Base-by-base conservation (phyloP, 1,284 basidiomycete genomes). In the Rhodotorula sp. region DNA sequence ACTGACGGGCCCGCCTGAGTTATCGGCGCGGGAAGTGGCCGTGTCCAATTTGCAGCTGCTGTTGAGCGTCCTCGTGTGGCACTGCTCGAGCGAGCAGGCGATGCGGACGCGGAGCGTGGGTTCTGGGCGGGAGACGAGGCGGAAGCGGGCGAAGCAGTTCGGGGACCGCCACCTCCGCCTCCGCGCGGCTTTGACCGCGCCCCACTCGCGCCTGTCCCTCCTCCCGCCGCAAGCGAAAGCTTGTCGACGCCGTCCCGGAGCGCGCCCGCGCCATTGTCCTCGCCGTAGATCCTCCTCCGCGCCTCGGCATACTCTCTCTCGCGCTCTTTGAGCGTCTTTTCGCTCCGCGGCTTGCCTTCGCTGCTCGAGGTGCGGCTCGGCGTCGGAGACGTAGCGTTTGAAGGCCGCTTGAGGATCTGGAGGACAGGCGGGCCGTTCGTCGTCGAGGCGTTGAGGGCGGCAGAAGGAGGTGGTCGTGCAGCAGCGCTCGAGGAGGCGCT, bases 291-390 rank as follows among this genome's bases (percentile, higher is more conserved):
- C 53, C 67, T 19, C 42, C 73, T 50, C 50, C 70, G 60, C 59
- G 73, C 73, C 42, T 68, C 70, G 3, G 56, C 57, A 49, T 74
- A 74, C n/a, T 72, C 70, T 21, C 45, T 45, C 44, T 72, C 67
- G n/a, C 73, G 45, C 48, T 74, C 68, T 19, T 59, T 41, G 17
- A 72, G 44, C 13, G 45, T 61, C 61, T 74, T 72, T 1, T 64
- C 67, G 8, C 42, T 23, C 42, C 57, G 41, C 44, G 21, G 13
- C 0, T n/a, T 54, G 2, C 50, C 62, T 7, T 61, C 62, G 1
- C 27, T 3, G 49, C 55, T 61, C 3, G 59, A 34, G 21, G 59
- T 23, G 17, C 27, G 23, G 25, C 48, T 50, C 25, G 12, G 54
- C 21, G 23, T 4, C 16, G 25, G 5, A 1, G 61, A 25, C 0